These are phyloP conservation scores for Fusarium hostae DNA, from an alignment of 2,329 filamentous ascomycete species.

Conservation along the genomic window DNA sequence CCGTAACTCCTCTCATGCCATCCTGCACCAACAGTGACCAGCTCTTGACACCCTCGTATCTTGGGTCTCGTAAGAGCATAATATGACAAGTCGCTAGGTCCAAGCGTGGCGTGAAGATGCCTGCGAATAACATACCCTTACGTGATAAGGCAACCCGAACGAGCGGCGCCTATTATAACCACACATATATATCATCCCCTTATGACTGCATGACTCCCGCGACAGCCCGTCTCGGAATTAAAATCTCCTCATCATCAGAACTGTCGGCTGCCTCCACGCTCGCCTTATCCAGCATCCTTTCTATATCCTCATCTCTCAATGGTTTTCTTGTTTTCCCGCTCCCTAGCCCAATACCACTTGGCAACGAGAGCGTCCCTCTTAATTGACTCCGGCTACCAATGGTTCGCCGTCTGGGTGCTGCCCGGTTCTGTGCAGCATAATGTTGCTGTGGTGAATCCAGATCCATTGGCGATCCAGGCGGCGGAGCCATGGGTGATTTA, in stretches of 20 bases:
- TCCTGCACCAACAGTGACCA: not conserved
- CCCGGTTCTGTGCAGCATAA: conserved; percentile 44
- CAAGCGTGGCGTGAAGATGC: not conserved
- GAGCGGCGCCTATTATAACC: not conserved
- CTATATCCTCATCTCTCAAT: conserved; percentile 66
- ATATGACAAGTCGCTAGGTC: not conserved
- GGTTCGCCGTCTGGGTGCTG: conserved; percentile 57
- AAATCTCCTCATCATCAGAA: conserved; percentile 68
- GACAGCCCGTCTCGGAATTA: conserved; percentile 53
- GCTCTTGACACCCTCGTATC: not conserved
- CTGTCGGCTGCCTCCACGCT: conserved; percentile 62
- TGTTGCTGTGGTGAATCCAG: conserved; percentile 51
- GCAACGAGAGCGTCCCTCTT: conserved; percentile 59
- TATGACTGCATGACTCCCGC: conserved; percentile 47
- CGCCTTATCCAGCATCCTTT: conserved; percentile 66
- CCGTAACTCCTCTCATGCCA: not conserved
- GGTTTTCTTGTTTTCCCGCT: conserved; percentile 52
- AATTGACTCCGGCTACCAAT: conserved; percentile 54
- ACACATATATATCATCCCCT: not conserved
- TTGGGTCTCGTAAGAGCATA: not conserved
- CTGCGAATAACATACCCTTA: not conserved
- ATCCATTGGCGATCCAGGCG: conserved; percentile 60
- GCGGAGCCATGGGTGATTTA: conserved; percentile 54
- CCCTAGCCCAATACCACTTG: conserved; percentile 59
- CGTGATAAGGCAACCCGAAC: not conserved